Conservation (phyloP, 108 stramenopile genomes). For the Nitzschia putrida region DNA sequence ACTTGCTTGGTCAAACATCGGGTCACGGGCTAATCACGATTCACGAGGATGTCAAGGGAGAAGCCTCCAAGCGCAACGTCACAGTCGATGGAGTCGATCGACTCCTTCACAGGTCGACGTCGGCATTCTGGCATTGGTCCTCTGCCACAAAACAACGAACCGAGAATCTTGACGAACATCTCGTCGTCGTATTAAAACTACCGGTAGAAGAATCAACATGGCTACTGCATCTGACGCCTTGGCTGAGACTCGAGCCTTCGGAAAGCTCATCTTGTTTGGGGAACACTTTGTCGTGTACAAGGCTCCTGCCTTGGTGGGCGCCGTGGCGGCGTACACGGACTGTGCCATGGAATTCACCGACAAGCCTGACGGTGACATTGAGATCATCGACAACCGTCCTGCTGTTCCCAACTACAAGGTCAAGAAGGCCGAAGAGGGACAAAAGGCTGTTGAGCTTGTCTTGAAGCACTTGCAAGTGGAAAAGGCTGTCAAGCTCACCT, state of each 20-base stretch:
- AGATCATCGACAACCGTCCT: constrained; percentile 80
- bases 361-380: constrained; percentile 37
- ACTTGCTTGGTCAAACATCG: too few species aligned
- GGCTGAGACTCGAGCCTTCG: constrained; percentile 63
- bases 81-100: too few species aligned
- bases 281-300: constrained; percentile 90
- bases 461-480: constrained; percentile 58
- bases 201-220: too few species aligned
- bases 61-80: too few species aligned
- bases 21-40: too few species aligned
- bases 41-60: too few species aligned
- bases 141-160: too few species aligned
- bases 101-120: too few species aligned
- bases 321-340: constrained; percentile 81
- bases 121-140: too few species aligned
- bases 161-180: too few species aligned
- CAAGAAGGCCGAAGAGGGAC: constrained; percentile 76
- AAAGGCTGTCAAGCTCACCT: constrained; percentile 55
- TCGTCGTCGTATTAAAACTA: too few species aligned
- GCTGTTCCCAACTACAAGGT: constrained; percentile 86
- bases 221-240: neutral
- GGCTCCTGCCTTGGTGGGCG: constrained; percentile 83
- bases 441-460: constrained; percentile 69
- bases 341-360: constrained; percentile 53
- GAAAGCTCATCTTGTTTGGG: constrained; percentile 87